A percentile compares a stretch with the other conserved stretches of the same genome.
These are phyloP conservation scores for Mycocentrospora acerina DNA, from an alignment of 2,329 filamentous ascomycete genomes.

Conservation along the genomic window DNA sequence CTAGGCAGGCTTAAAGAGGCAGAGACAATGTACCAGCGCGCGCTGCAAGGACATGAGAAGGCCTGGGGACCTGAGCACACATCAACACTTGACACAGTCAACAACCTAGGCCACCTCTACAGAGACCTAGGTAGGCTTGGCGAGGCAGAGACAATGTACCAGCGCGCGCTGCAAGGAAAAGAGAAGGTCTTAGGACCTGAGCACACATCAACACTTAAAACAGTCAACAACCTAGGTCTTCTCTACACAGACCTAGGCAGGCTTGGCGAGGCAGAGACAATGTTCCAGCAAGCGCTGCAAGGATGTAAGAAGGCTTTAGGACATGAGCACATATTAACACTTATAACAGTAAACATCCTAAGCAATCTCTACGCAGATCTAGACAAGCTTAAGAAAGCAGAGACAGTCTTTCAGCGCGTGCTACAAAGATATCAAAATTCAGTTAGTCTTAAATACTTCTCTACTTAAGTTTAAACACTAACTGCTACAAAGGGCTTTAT, in stretches of 20 bases:
- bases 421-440: too few relatives aligned
- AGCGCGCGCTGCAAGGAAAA: conserved; percentile 13
- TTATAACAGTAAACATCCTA: conserved; percentile 17
- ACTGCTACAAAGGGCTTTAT: too few relatives aligned
- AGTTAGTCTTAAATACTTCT: too few relatives aligned
- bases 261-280: neutral
- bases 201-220: conserved; percentile 15
- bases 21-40: conserved; percentile 4
- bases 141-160: conserved; percentile 10
- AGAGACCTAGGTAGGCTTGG: neutral
- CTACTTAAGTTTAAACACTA: too few relatives aligned
- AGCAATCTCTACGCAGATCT: conserved; percentile 15
- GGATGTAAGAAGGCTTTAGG: conserved; percentile 13
- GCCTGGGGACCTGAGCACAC: neutral
- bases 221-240: conserved; percentile 16
- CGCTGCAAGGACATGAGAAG: neutral
- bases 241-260: conserved; percentile 8
- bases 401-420: too few relatives aligned
- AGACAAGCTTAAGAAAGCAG: conserved; percentile 5
- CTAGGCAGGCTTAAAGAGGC: conserved; percentile 4
- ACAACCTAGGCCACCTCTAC: conserved; percentile 15
- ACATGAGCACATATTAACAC: conserved; percentile 14
- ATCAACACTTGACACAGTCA: neutral
- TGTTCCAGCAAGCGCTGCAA: conserved; percentile 18
- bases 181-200: conserved; percentile 13